A percentile compares a stretch with the other conserved stretches of the same genome.
These are phyloP conservation scores for Chytriomyces sp. DNA, from an alignment of 192 early-diverging fungal species.

Conservation along the genomic window DNA sequence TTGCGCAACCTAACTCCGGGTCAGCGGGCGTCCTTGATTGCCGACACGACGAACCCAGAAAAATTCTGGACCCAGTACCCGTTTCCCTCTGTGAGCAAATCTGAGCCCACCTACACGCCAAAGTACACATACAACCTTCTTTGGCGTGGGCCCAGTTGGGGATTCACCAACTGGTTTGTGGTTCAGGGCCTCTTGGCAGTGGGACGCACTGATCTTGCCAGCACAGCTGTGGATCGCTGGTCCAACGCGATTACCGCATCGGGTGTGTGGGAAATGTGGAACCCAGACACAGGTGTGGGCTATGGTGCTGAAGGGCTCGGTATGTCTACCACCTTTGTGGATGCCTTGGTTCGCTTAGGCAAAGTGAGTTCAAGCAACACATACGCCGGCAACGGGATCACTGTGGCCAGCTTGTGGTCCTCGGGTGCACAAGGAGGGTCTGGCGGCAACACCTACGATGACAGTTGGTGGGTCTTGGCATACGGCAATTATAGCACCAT, in stretches of 20 bases:
- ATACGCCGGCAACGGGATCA: conserved; percentile 18
- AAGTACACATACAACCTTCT: conserved; percentile 24
- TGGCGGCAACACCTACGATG: conserved; percentile 19
- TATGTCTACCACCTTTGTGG: conserved; percentile 25
- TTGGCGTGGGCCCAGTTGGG: conserved; percentile 26
- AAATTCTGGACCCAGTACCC: conserved; percentile 27
- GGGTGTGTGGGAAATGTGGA: conserved; percentile 29
- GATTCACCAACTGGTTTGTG: conserved; percentile 27
- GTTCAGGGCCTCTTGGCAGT: conserved; percentile 2
- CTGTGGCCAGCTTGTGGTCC: conserved; percentile 2
- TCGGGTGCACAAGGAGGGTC: conserved; percentile 16
- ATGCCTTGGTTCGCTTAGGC: conserved; percentile 1
- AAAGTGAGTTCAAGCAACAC: neutral
- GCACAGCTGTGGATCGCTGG: conserved; percentile 17
- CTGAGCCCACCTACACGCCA: conserved; percentile 13
- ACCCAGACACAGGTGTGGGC: conserved; percentile 22
- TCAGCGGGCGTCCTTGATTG: conserved; percentile 5
- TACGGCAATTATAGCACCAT: conserved; percentile 22
- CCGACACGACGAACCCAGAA: conserved; percentile 14
- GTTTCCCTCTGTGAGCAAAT: conserved; percentile 19
- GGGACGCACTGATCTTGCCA: conserved; percentile 9
- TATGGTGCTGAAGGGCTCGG: conserved; percentile 27
- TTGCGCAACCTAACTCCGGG: conserved; percentile 7
- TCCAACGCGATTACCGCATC: conserved; percentile 6
- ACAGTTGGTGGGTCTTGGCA: conserved; percentile 22